Conservation (phyloP, 169 alveolate species). For the Cyclospora cayetanensis region DNA sequence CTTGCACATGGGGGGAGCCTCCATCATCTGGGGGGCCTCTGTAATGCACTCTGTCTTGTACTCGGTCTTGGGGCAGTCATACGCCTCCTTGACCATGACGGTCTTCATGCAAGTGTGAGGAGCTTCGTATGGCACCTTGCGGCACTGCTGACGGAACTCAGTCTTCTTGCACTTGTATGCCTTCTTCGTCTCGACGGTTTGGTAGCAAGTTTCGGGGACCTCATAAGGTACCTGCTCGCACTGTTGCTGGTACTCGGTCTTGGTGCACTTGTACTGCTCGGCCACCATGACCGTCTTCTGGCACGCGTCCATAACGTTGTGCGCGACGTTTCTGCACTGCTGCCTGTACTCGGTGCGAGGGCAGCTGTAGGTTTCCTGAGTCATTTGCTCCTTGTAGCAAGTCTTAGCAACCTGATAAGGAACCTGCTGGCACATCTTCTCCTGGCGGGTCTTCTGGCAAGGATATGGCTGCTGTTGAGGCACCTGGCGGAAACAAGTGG, state of each 20-base stretch:
- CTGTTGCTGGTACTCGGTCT: constrained; percentile 35
- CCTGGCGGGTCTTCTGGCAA: constrained; percentile 54
- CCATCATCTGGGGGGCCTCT: background rate
- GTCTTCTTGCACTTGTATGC: constrained; percentile 52
- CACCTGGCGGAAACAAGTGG: constrained; percentile 37
- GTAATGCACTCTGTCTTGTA: constrained; percentile 58
- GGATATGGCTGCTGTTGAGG: constrained; percentile 57
- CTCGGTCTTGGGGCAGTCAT: constrained; percentile 68
- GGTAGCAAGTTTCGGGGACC: constrained; percentile 36
- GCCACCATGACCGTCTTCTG: constrained; percentile 46
- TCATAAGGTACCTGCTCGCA: constrained; percentile 59
- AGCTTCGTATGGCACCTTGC: constrained; percentile 32
- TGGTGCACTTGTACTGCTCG: constrained; percentile 50
- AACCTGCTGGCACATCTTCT: constrained; percentile 43
- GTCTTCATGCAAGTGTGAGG: constrained; percentile 49
- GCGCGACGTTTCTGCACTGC: constrained; percentile 40
- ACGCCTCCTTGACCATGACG: constrained; percentile 65
- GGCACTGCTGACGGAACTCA: constrained; percentile 25
- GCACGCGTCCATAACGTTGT: constrained; percentile 47
- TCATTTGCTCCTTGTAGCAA: constrained; percentile 38
- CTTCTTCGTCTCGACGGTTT: constrained; percentile 56
- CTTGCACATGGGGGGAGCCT: constrained; percentile 53
- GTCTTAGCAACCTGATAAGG: constrained; percentile 44
- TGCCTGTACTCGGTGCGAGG: constrained; percentile 53
- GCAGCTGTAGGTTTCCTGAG: constrained; percentile 32